Evolutionary conservation across 495 filamentous ascomycete species (phyloP), one percentile per base, ranked within the genome.

Genomic region (Aspergillus bertholletiae): DNA sequence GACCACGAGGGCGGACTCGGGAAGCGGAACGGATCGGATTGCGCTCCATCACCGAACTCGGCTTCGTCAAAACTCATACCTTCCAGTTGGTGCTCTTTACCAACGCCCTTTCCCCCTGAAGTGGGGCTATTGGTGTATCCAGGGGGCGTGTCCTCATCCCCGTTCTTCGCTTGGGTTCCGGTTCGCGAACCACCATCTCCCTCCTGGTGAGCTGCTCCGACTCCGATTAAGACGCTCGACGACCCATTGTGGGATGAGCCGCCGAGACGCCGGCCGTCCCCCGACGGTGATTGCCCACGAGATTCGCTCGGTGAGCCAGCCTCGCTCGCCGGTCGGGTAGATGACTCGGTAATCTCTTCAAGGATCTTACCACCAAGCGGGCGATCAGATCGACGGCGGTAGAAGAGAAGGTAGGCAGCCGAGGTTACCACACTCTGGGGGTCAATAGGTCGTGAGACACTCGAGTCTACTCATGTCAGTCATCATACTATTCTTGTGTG

Each of bases 331-430:
- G 64, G 54, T 8, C 70, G 64, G n/a, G 80, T 74, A 48, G 72
- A 74, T 53, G 74, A 78, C 34, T 77, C 76, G n/a, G 81, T 77
- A 35, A 90, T 72, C 37, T 94, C 79, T 57, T 87, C 71, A 54
- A 90, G 77, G 39, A 91, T 85, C 52, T 79, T 79, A 17, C 91
- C 91, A 41, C 94, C 94, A 30, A 98, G 80, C 27, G 89, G 85
- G 22, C 63, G 73, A 5, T 79, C 72, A 9, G 90, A 89, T 54
- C 89, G 88, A 49, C 95, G 91, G 26, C 94, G 88, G 72, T 97
- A 98, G 79, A 98, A 98, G 32, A 98, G 76, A 8, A 98, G 84
- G 67, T 98, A 98, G 0, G 94, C 95, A 21, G 86, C 82, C 5
- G 82, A 59, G 2, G 84, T 85, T 32, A 89, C 80, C 7, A 89